These are phyloP conservation scores for Dictyostelium purpureum DNA, from an alignment of 78 protist genomes.

Conservation along the genomic window DNA sequence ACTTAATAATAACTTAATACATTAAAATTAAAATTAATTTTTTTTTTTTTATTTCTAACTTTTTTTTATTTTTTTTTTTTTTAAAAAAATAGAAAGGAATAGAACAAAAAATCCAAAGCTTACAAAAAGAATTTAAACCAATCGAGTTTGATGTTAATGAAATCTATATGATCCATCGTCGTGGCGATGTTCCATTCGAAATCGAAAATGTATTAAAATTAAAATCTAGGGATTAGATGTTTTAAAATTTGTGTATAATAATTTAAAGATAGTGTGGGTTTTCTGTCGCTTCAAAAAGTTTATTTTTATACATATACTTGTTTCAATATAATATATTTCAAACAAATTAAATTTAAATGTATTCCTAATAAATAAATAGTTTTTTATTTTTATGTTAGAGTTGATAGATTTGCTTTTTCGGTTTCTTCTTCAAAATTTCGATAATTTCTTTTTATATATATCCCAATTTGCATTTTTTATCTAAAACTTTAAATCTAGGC, in stretches of 20 bases:
- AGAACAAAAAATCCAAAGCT: neutral
- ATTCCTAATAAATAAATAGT: too few relatives aligned
- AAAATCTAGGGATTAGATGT: too few relatives aligned
- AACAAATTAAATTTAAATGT: too few relatives aligned
- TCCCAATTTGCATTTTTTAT: constrained; percentile 64
- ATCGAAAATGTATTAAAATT: neutral
- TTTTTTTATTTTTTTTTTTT: too few relatives aligned
- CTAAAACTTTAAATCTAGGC: constrained; percentile 22
- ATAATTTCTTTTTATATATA: constrained; percentile 12
- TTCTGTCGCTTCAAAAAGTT: too few relatives aligned
- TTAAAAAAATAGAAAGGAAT: constrained; percentile 10
- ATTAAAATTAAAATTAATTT: too few relatives aligned
- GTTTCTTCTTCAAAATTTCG: constrained; percentile 45
- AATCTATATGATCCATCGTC: constrained; percentile 30
- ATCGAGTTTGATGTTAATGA: constrained; percentile 45
- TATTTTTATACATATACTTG: too few relatives aligned
- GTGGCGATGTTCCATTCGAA: constrained; percentile 61
- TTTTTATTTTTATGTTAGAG: too few relatives aligned
- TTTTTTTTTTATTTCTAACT: neutral
- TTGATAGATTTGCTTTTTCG: constrained; percentile 32
- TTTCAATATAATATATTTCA: too few relatives aligned
- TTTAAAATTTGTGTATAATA: too few relatives aligned
- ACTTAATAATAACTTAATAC: too few relatives aligned
- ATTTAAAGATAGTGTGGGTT: too few relatives aligned
- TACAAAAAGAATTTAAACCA: constrained; percentile 16